Evolutionary conservation across 1,139 yeast species (phyloP).

Genomic region (Meyerozyma sp.): DNA sequence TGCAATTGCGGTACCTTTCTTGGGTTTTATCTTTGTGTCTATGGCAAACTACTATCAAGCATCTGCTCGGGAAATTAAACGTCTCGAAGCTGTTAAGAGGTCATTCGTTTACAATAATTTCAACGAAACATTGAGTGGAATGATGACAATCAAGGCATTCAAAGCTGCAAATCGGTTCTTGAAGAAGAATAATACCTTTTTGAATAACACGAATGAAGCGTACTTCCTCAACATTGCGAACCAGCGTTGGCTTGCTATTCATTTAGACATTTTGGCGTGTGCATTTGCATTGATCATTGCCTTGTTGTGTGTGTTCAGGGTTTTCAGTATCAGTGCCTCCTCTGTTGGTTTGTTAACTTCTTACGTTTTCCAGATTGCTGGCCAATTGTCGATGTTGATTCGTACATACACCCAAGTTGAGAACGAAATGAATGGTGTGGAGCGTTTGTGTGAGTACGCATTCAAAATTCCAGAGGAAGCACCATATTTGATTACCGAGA

Average conservation of each 20-base stretch:
- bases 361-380: conserved; percentile 42
- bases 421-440: conserved; percentile 44
- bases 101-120: conserved; percentile 43
- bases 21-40: conserved; percentile 24
- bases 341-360: conserved; percentile 40
- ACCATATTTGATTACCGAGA: conserved; percentile 23
- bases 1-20: conserved; percentile 41
- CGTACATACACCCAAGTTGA: conserved; percentile 44
- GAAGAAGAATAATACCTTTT: conserved; percentile 28
- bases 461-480: conserved; percentile 57
- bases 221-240: conserved; percentile 36
- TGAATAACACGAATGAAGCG: conserved; percentile 41
- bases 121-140: conserved; percentile 42
- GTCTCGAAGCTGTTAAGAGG: conserved; percentile 41
- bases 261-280: conserved; percentile 36
- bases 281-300: conserved; percentile 34
- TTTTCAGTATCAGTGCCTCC: conserved; percentile 36
- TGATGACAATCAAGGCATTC: conserved; percentile 39
- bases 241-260: conserved; percentile 42
- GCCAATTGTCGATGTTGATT: conserved; percentile 35
- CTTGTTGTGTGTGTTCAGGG: conserved; percentile 36
- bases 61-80: conserved; percentile 39
- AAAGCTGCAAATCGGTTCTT: conserved; percentile 27
- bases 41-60: conserved; percentile 39
- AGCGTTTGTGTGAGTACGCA: conserved; percentile 40